phyloP scores from a whole-genome alignment of 163 green algal genomes.

The Volvox carteri region DNA sequence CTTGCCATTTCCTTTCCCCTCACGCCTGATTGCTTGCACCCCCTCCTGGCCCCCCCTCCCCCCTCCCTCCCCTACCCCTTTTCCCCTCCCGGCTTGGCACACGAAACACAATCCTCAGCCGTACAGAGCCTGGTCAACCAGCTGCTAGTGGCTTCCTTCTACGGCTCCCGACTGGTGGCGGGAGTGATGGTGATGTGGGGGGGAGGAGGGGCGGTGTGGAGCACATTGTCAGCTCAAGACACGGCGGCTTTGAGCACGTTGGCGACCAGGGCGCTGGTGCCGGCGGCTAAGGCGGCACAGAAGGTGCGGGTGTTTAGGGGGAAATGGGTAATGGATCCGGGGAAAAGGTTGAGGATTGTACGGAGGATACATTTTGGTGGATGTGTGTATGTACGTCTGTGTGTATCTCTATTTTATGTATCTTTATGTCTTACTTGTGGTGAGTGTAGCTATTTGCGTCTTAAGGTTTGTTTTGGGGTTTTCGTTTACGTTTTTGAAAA shows the following conservation, averaged over 20 bases:
- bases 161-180: conserved; percentile 48
- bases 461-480: no score
- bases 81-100: not conserved
- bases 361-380: no score
- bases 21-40: not conserved
- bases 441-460: no score
- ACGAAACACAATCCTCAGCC: conserved; percentile 57
- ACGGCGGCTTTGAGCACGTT: conserved; percentile 60
- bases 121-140: conserved; percentile 65
- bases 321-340: no score
- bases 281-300: conserved; percentile 41
- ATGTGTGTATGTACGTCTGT: not conserved
- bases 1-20: not conserved
- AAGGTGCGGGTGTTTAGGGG: not conserved
- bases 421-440: not conserved
- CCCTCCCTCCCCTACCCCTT: not conserved
- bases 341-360: no score
- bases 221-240: conserved; percentile 65
- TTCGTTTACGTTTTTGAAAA: no score
- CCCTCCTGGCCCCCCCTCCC: not conserved
- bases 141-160: conserved; percentile 58
- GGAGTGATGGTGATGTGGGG: conserved; percentile 67
- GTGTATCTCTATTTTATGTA: not conserved
- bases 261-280: conserved; percentile 62
- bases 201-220: conserved; percentile 63